Conservation (phyloP, 805 yeast species). For the Ogataea saltuana region DNA sequence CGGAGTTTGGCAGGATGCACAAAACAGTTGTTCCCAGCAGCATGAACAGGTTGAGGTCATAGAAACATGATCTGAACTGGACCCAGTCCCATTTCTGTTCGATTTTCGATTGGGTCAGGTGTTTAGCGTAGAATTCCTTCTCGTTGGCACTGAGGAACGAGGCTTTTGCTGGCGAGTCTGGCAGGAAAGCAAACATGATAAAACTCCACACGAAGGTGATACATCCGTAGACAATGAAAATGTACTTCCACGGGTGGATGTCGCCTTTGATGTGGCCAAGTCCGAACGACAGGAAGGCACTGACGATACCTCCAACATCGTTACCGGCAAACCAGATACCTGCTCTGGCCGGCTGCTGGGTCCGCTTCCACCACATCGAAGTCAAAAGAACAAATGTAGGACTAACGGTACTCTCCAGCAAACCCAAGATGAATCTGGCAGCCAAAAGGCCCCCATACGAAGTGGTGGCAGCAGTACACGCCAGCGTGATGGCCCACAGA, state of each 20-base stretch:
- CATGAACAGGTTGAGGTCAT: constrained; percentile 52
- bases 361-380: constrained; percentile 56
- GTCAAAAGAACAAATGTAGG: constrained; percentile 61
- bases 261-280: constrained; percentile 42
- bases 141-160: constrained; percentile 46
- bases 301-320: constrained; percentile 48
- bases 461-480: constrained; percentile 48
- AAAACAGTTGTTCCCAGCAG: constrained; percentile 45
- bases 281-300: constrained; percentile 57
- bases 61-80: constrained; percentile 53
- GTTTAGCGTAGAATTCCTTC: constrained; percentile 47
- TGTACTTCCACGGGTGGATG: constrained; percentile 58
- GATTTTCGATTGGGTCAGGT: constrained; percentile 57
- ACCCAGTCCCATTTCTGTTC: constrained; percentile 52
- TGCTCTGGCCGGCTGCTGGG: constrained; percentile 41
- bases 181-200: constrained; percentile 35
- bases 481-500: constrained; percentile 65
- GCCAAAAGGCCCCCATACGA: constrained; percentile 47
- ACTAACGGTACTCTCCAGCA: constrained; percentile 52
- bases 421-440: constrained; percentile 51
- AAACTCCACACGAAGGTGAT: constrained; percentile 45
- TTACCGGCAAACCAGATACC: constrained; percentile 47
- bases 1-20: constrained; percentile 47
- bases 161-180: constrained; percentile 49
- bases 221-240: constrained; percentile 61